Percentiles rank a stretch among this genome's conserved stretches.
Evolutionary conservation across 140 eudicot genomes (phyloP).

Genomic region (Cichorium intybus): DNA sequence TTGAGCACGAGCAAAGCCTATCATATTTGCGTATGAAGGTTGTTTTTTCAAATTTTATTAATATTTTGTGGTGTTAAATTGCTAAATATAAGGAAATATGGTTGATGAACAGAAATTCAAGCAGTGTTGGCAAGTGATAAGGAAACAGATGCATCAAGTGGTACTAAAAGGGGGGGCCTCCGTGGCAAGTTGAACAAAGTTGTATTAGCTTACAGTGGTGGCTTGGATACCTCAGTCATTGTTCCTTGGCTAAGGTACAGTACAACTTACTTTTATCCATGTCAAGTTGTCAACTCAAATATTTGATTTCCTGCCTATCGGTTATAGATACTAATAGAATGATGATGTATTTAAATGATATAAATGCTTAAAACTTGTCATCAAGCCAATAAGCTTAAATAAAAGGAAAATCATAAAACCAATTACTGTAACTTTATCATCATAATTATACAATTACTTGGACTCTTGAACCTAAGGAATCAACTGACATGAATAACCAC

Average conservation of each 20-base stretch:
- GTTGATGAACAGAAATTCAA: slow-evolving; percentile 45
- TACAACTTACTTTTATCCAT: too few relatives aligned
- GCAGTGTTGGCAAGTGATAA: slow-evolving; percentile 69
- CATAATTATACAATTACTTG: too few relatives aligned
- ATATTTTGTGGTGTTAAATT: not conserved
- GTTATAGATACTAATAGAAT: not conserved
- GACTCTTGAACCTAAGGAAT: too few relatives aligned
- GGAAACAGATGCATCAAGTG: slow-evolving; percentile 36
- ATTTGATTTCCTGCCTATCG: too few relatives aligned
- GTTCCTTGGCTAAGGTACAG: slow-evolving; percentile 95
- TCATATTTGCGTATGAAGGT: too few relatives aligned
- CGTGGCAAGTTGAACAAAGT: slow-evolving; percentile 89
- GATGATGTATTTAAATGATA: too few relatives aligned
- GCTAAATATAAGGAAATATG: not conserved
- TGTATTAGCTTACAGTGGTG: slow-evolving; percentile 92
- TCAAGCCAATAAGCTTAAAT: too few relatives aligned
- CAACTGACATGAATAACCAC: too few relatives aligned
- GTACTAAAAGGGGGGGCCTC: slow-evolving; percentile 35
- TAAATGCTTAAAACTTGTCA: too few relatives aligned
- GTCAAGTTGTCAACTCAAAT: too few relatives aligned
- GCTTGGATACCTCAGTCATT: slow-evolving; percentile 94
- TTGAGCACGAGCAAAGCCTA: not conserved
- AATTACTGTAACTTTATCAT: too few relatives aligned
- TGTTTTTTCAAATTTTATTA: not conserved
- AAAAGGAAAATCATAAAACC: too few relatives aligned